Evolutionary conservation across 1,139 yeast genomes (phyloP).

Genomic region (Hyphopichia wangnamkhiaoensis): DNA sequence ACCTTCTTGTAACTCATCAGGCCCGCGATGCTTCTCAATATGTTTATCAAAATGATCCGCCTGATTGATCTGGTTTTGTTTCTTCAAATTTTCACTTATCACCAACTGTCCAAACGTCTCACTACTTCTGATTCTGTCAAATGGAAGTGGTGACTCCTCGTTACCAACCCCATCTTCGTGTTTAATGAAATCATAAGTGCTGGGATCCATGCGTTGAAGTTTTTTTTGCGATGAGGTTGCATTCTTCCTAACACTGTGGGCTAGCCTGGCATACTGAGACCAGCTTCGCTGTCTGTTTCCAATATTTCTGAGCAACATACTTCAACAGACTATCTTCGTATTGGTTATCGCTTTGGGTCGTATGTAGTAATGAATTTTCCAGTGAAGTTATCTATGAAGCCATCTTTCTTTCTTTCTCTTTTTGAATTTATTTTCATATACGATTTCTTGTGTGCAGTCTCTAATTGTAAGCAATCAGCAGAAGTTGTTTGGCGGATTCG

Average conservation of each 20-base stretch:
- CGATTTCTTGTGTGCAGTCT: too few relatives aligned
- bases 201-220: conserved; percentile 5
- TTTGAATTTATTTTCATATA: too few relatives aligned
- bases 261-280: not conserved
- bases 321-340: not conserved
- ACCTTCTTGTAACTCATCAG: too few relatives aligned
- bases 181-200: conserved; percentile 9
- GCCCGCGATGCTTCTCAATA: too few relatives aligned
- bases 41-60: conserved; percentile 1
- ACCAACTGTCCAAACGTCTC: conserved; percentile 51
- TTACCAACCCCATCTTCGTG: conserved; percentile 4
- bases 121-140: conserved; percentile 30
- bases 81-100: conserved; percentile 32
- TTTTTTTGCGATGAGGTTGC: conserved; percentile 3
- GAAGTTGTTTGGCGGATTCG: too few relatives aligned
- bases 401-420: too few relatives aligned
- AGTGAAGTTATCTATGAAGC: too few relatives aligned
- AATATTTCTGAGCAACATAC: not conserved
- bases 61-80: conserved; percentile 17
- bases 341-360: too few relatives aligned
- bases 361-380: too few relatives aligned
- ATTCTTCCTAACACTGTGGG: not conserved
- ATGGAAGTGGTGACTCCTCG: conserved; percentile 22
- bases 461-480: too few relatives aligned
- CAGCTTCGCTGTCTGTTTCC: not conserved